Conservation (phyloP, 2,329 filamentous ascomycete species). For the Fonsecaea pedrosoi region DNA sequence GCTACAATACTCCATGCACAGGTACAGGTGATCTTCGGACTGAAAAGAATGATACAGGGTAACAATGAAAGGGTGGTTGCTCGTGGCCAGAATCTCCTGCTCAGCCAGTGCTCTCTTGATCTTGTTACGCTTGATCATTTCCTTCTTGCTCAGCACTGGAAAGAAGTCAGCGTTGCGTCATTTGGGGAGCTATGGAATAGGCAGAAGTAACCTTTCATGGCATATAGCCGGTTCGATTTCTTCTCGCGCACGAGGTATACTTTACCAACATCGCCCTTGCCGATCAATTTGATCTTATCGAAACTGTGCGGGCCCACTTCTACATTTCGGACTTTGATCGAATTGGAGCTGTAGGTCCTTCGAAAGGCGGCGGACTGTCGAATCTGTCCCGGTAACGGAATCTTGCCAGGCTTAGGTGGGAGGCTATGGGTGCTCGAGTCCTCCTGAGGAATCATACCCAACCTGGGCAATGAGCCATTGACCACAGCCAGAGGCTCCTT, state of each 20-base stretch:
- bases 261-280: constrained; percentile 98
- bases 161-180: constrained; percentile 47
- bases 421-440: constrained; percentile 50
- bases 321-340: constrained; percentile 96
- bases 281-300: constrained; percentile 99
- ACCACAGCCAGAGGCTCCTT: constrained; percentile 76
- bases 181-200: not conserved
- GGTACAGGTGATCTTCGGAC: constrained; percentile 95
- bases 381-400: constrained; percentile 71
- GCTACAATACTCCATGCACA: constrained; percentile 99
- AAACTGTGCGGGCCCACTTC: constrained; percentile 95
- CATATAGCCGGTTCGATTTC: constrained; percentile 93
- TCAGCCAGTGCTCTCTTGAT: constrained; percentile 98
- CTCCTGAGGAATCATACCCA: constrained; percentile 60
- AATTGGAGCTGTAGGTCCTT: constrained; percentile 97
- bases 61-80: constrained; percentile 98
- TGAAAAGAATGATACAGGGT: constrained; percentile 99
- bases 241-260: constrained; percentile 97
- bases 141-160: constrained; percentile 95
- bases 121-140: constrained; percentile 99
- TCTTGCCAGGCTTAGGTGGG: constrained; percentile 59
- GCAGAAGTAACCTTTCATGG: constrained; percentile 84
- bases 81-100: constrained; percentile 96
- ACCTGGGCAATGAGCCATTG: constrained; percentile 59
- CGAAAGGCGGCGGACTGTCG: constrained; percentile 76